Conservation (phyloP, 805 yeast species). For the Sporopachydermia quercuum region DNA sequence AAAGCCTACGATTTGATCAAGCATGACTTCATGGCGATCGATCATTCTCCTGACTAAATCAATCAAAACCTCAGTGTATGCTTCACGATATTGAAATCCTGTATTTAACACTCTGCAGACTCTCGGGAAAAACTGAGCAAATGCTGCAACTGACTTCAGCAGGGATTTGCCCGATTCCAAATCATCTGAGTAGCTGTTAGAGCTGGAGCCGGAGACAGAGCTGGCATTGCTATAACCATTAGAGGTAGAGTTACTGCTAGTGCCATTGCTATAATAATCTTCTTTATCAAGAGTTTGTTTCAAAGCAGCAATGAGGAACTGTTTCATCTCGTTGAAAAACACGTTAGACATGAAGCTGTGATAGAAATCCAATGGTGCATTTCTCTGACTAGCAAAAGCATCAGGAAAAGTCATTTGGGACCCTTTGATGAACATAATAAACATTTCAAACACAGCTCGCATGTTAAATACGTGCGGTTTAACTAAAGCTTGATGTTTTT, state of each 20-base stretch:
- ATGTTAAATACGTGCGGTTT: slow-evolving; percentile 65
- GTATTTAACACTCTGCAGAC: slow-evolving; percentile 43
- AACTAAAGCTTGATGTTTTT: slow-evolving; percentile 49
- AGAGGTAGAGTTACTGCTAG: no score
- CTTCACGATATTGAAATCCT: slow-evolving; percentile 40
- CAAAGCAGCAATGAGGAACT: slow-evolving; percentile 38
- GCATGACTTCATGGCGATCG: not conserved
- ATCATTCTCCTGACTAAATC: slow-evolving; percentile 20
- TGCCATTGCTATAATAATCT: no score
- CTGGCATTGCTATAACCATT: no score
- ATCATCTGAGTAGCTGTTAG: not conserved
- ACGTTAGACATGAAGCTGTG: slow-evolving; percentile 46
- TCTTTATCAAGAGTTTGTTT: slow-evolving; percentile 27
- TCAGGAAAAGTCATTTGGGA: slow-evolving; percentile 28
- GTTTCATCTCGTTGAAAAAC: slow-evolving; percentile 50
- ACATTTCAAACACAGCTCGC: slow-evolving; percentile 61
- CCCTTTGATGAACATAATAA: slow-evolving; percentile 53
- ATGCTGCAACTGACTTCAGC: slow-evolving; percentile 28
- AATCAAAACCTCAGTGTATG: slow-evolving; percentile 28
- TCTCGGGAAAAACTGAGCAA: slow-evolving; percentile 30
- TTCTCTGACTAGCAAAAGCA: slow-evolving; percentile 10
- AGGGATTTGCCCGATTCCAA: slow-evolving; percentile 13
- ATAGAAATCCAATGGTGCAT: slow-evolving; percentile 34
- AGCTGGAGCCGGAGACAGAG: no score
- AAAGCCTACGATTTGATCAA: not conserved